Conservation (phyloP, 768 basidiomycete genomes). For the Suillus decipiens region DNA sequence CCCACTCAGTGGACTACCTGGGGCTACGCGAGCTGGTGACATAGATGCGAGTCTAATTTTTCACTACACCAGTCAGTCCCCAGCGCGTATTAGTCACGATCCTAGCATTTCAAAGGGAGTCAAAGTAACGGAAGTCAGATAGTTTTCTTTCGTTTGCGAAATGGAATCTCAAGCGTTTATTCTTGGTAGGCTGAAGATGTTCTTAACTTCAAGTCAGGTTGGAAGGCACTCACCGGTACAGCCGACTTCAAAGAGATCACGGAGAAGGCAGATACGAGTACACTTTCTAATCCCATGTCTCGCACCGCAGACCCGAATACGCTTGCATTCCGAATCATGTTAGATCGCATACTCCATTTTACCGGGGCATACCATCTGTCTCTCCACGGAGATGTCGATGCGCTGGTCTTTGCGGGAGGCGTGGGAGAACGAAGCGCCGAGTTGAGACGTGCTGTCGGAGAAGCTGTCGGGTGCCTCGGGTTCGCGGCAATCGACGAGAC, state of each 20-base stretch:
- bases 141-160: background rate
- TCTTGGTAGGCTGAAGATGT: constrained; percentile 64
- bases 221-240: constrained; percentile 78
- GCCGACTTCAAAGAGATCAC: constrained; percentile 79
- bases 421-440: constrained; percentile 77
- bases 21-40: constrained; percentile 82
- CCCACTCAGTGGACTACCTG: constrained; percentile 84
- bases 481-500: constrained; percentile 49
- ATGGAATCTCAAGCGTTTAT: constrained; percentile 6
- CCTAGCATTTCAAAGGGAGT: constrained; percentile 46
- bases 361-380: constrained; percentile 77
- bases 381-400: constrained; percentile 68
- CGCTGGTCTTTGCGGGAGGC: constrained; percentile 83
- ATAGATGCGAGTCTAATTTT: constrained; percentile 89
- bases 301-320: constrained; percentile 38
- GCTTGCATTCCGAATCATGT: constrained; percentile 77
- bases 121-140: constrained; percentile 51
- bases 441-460: constrained; percentile 59
- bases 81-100: constrained; percentile 56
- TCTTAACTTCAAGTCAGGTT: constrained; percentile 74
- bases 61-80: constrained; percentile 63
- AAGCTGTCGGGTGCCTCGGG: constrained; percentile 61
- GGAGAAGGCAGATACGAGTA: constrained; percentile 35
- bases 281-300: constrained; percentile 20
- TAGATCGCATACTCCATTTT: constrained; percentile 74